These are phyloP conservation scores for Penicillium griseofulvum DNA, from an alignment of 2,329 filamentous ascomycete species.

Conservation along the genomic window DNA sequence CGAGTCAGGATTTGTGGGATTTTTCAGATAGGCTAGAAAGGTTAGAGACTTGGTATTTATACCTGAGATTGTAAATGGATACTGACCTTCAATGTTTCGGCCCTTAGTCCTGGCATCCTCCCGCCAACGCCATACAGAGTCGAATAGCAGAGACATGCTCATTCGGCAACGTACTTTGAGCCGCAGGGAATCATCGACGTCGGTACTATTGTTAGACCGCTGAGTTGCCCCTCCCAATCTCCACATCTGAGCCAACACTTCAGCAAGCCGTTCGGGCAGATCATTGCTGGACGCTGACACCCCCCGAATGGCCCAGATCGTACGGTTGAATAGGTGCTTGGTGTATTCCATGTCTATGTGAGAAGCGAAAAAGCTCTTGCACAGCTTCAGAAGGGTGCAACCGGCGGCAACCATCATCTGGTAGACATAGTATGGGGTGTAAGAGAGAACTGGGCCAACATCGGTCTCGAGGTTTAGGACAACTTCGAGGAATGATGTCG, in stretches of 20 bases:
- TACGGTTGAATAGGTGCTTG: constrained; percentile 57
- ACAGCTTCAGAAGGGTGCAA: constrained; percentile 63
- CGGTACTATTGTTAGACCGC: constrained; percentile 27
- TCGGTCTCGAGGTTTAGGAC: constrained; percentile 46
- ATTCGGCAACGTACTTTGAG: constrained; percentile 66
- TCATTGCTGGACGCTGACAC: constrained; percentile 64
- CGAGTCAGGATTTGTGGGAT: constrained; percentile 81
- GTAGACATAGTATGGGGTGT: constrained; percentile 62
- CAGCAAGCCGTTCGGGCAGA: constrained; percentile 61
- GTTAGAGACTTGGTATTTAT: constrained; percentile 15
- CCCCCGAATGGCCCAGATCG: constrained; percentile 58
- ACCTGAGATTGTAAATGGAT: not conserved
- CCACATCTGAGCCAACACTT: constrained; percentile 66
- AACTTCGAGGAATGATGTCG: constrained; percentile 48
- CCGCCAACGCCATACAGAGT: constrained; percentile 67
- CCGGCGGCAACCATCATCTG: constrained; percentile 66
- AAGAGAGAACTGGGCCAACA: constrained; percentile 50
- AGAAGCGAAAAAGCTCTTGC: constrained; percentile 62
- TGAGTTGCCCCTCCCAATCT: constrained; percentile 45
- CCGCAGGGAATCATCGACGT: constrained; percentile 50
- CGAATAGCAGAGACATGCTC: constrained; percentile 66
- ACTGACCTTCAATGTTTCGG: constrained; percentile 66
- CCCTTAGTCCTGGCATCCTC: constrained; percentile 66
- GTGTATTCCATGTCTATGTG: constrained; percentile 57
- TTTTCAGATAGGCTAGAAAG: constrained; percentile 65